Conservation (phyloP, 2,329 filamentous ascomycete genomes). For the Leptodontidium sp. region DNA sequence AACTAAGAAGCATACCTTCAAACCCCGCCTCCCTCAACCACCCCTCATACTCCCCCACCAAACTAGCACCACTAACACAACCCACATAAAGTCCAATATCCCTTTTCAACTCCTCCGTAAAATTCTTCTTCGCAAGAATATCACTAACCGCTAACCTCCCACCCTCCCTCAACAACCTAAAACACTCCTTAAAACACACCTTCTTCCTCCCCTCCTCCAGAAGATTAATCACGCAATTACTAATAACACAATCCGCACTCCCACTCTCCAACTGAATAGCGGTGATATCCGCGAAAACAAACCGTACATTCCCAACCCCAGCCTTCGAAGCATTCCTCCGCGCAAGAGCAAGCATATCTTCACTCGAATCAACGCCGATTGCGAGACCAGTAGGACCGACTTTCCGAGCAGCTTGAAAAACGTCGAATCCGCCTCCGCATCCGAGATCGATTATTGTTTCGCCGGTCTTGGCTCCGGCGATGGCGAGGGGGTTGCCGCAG, state of each 20-base stretch:
- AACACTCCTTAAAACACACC: constrained; percentile 64
- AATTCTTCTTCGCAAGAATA: constrained; percentile 60
- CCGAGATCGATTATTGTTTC: constrained; percentile 67
- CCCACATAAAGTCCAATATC: constrained; percentile 65
- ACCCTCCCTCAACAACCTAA: constrained; percentile 62
- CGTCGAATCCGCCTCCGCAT: constrained; percentile 65
- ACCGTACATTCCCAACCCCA: constrained; percentile 55
- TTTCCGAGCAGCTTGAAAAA: constrained; percentile 60
- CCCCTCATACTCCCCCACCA: constrained; percentile 58
- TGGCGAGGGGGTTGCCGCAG: constrained; percentile 37
- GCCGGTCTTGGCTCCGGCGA: constrained; percentile 46
- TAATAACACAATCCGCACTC: constrained; percentile 64
- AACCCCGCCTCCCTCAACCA: constrained; percentile 62
- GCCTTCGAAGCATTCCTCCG: constrained; percentile 53
- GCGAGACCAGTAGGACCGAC: constrained; percentile 57
- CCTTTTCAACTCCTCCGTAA: constrained; percentile 57
- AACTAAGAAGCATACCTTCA: constrained; percentile 42
- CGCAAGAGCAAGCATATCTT: constrained; percentile 64
- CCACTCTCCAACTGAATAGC: constrained; percentile 53
- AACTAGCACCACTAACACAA: constrained; percentile 66
- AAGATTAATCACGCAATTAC: constrained; percentile 70
- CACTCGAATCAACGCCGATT: constrained; percentile 67
- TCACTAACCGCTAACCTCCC: constrained; percentile 68
- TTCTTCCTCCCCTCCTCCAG: constrained; percentile 61
- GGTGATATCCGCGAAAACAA: constrained; percentile 61